Evolutionary conservation across 225 moss, liverwort and hornwort species (phyloP).

Genomic region (Thuidium tamariscinum): DNA sequence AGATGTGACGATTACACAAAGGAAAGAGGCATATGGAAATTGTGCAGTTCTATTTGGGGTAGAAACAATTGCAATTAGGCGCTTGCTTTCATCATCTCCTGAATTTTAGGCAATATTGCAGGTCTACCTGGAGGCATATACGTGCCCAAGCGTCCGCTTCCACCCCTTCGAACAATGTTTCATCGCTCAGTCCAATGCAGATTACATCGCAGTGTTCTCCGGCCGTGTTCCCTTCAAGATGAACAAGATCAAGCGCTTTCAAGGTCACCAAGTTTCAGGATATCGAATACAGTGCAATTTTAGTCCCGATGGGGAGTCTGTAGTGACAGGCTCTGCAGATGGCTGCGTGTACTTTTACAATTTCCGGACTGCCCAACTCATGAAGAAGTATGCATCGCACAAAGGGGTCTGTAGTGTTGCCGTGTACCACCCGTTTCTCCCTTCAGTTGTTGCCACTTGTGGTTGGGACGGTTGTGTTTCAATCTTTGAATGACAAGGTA

Average conservation of each 20-base stretch:
- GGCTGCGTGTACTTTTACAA: constrained; percentile 64
- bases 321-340: constrained; percentile 85
- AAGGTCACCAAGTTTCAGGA: constrained; percentile 84
- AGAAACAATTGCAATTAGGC: neutral
- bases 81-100: neutral
- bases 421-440: constrained; percentile 71
- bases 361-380: constrained; percentile 54
- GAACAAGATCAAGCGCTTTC: constrained; percentile 73
- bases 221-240: constrained; percentile 74
- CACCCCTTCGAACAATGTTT: constrained; percentile 79
- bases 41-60: neutral
- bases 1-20: neutral
- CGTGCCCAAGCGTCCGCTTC: constrained; percentile 87
- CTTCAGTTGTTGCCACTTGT: constrained; percentile 79
- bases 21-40: neutral
- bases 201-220: constrained; percentile 92
- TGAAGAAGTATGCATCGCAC: constrained; percentile 51
- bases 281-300: constrained; percentile 84
- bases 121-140: constrained; percentile 90
- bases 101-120: neutral
- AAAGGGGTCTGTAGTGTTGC: constrained; percentile 60
- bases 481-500: constrained; percentile 39
- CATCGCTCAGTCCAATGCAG: constrained; percentile 82
- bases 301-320: constrained; percentile 73
- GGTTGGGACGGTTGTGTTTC: constrained; percentile 71